Base-by-base conservation (phyloP, 805 yeast genomes). In the Wickerhamomyces sydowiorum region DNA sequence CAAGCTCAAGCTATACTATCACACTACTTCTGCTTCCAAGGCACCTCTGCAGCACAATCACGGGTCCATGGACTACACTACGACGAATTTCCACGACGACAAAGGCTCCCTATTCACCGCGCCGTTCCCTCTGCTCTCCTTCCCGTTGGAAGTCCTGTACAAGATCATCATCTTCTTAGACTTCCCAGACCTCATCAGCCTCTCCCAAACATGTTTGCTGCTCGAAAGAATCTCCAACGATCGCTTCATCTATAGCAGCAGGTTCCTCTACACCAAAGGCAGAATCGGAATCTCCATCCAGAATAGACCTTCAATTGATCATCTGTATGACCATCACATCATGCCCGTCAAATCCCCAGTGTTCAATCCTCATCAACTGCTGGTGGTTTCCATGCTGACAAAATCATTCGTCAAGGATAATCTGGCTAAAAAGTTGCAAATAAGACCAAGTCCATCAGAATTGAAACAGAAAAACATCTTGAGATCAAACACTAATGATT, bases 201-300 rank as follows among this genome's bases (percentile, higher is more conserved):
- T 32, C 7, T 32, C 35, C 29, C 76, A 65, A 15, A 46, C 56
- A 2, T 55, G 58, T 27, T 45, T 37, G 12, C 49, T 46, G 28
- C 32, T 55, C 21, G 39, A 48, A 19, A 28, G 42, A 10, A 37
- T 51, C 1, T 49, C 56, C 3, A 47, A 48, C 22, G 58, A 53
- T 36, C 36, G 54, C 7, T 55, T 45, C 36, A 49, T 55, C 13
- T 23, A 41, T 31, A 37, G 52, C 15, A 49, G 54, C 30, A 51
- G 50, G 38, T 49, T 50, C 40, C 38, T 51, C 28, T 51, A 51
- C 29, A 53, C 42, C 4, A 44, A 50, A 10, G 46, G 51, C 7
- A 40, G 37, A 25, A 38, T 55, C 15, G 57, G 57, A 1, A 41
- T 53, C 14, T 40, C 53, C 3, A 34, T 52, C 5, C 24, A 42